A percentile compares a stretch with the other conserved stretches of the same genome.
Conservation (phyloP, 192 early-diverging fungal genomes). For the Coemansia guatemalensis region DNA sequence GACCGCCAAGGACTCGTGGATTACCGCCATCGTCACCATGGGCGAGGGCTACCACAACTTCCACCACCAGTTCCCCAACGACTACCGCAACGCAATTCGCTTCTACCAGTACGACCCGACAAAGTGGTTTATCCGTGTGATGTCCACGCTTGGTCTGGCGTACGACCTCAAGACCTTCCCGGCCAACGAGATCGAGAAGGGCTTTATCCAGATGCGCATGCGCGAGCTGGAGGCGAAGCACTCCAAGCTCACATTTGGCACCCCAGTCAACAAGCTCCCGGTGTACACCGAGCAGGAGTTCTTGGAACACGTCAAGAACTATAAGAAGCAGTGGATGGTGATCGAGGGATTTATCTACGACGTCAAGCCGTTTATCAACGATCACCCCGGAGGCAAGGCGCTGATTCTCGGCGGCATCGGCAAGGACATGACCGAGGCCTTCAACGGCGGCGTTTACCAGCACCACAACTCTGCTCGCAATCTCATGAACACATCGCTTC, state of each 20-base stretch:
- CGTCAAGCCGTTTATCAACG: constrained; percentile 75
- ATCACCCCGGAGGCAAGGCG: constrained; percentile 85
- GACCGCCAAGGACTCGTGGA: constrained; percentile 80
- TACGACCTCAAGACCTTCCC: constrained; percentile 76
- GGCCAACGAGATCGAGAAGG: constrained; percentile 78
- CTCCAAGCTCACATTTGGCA: constrained; percentile 71
- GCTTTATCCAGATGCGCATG: constrained; percentile 75
- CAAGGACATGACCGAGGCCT: constrained; percentile 80
- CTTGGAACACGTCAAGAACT: constrained; percentile 62
- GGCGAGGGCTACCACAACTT: constrained; percentile 88
- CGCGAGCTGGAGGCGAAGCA: constrained; percentile 67
- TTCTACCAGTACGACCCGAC: constrained; percentile 82
- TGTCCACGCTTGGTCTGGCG: constrained; percentile 62
- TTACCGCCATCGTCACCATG: constrained; percentile 75
- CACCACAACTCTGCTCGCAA: constrained; percentile 89
- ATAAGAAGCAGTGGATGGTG: constrained; percentile 74
- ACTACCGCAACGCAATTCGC: constrained; percentile 80
- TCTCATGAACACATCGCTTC: constrained; percentile 59
- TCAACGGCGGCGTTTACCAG: constrained; percentile 89
- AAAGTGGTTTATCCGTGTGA: constrained; percentile 75
- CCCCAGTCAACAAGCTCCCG: constrained; percentile 67
- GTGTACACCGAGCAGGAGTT: constrained; percentile 65
- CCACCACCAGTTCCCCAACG: constrained; percentile 85
- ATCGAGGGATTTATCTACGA: constrained; percentile 85
- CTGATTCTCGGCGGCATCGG: constrained; percentile 73